Percentiles rank a stretch among this genome's conserved stretches.
These are phyloP conservation scores for Tuctoria greenei DNA, from an alignment of 176 grass and related monocot species.

Conservation along the genomic window DNA sequence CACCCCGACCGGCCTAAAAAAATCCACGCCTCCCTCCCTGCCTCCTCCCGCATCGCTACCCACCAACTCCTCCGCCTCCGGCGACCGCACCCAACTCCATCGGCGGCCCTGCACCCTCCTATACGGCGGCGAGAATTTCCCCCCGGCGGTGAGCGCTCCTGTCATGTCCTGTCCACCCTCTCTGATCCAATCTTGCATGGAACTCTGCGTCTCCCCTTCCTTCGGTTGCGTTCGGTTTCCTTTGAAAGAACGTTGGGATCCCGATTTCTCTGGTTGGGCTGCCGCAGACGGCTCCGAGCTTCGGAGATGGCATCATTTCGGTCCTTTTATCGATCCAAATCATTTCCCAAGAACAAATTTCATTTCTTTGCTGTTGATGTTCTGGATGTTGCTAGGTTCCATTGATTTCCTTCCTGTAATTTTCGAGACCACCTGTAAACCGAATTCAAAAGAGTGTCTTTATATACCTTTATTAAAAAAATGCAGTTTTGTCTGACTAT, in stretches of 20 bases:
- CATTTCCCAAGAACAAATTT: not conserved
- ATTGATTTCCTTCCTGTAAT: constrained; percentile 22
- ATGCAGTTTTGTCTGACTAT: not conserved
- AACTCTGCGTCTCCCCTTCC: not conserved
- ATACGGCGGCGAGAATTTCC: not conserved
- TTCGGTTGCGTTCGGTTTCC: not conserved
- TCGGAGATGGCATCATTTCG: constrained; percentile 14
- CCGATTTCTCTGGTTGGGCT: too few relatives aligned
- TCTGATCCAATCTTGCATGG: constrained; percentile 15
- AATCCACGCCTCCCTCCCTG: constrained; percentile 12
- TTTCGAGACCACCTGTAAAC: not conserved
- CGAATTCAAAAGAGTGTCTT: not conserved
- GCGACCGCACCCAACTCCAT: constrained; percentile 2
- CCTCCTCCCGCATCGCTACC: not conserved
- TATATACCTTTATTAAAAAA: not conserved
- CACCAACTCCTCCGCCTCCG: not conserved
- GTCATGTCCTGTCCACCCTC: not conserved
- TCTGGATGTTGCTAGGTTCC: not conserved
- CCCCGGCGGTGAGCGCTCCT: constrained; percentile 32
- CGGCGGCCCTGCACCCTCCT: not conserved
- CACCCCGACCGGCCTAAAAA: not conserved
- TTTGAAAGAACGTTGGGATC: not conserved
- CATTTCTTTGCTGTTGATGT: constrained; percentile 24
- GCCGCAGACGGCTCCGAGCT: not conserved
- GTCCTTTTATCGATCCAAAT: constrained; percentile 10